A percentile compares a stretch with the other conserved stretches of the same genome.
Conservation (phyloP, 1,284 basidiomycete genomes). For the Cryptococcus jaspeensis region DNA sequence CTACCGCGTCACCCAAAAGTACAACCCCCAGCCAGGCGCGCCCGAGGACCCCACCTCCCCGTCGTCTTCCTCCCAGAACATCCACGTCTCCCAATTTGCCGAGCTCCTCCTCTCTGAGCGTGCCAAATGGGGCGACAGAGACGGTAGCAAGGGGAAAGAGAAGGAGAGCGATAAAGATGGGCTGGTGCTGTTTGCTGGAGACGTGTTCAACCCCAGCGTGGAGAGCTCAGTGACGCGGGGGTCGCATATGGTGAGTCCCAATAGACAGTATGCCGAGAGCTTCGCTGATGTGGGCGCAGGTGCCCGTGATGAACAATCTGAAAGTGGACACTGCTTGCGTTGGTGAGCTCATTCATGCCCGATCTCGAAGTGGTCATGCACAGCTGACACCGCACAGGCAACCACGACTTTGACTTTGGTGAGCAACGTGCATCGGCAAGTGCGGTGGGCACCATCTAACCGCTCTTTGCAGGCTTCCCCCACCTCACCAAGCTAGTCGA, state of each 20-base stretch:
- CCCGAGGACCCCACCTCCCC: conserved; percentile 8
- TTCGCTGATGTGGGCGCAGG: conserved; percentile 1
- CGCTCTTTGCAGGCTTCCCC: conserved; percentile 62
- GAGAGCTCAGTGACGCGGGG: conserved; percentile 86
- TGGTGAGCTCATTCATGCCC: conserved; percentile 39
- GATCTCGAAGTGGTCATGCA: background rate
- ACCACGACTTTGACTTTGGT: conserved; percentile 79
- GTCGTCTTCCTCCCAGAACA: conserved; percentile 22
- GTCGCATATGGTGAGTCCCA: conserved; percentile 74
- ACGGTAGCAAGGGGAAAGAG: conserved; percentile 30
- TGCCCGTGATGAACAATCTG: conserved; percentile 70
- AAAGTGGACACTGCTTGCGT: conserved; percentile 47
- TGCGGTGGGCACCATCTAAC: no score
- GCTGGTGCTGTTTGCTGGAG: conserved; percentile 81
- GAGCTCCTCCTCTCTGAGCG: conserved; percentile 42
- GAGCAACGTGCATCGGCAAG: conserved; percentile 35
- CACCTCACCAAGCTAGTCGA: conserved; percentile 72
- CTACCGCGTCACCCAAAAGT: conserved; percentile 61
- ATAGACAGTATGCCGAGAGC: background rate
- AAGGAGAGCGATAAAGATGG: conserved; percentile 64
- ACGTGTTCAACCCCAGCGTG: conserved; percentile 79
- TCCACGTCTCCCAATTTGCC: conserved; percentile 54
- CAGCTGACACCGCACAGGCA: conserved; percentile 56
- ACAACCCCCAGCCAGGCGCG: conserved; percentile 40
- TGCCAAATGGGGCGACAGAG: conserved; percentile 36